Evolutionary conservation across 192 early-diverging fungal genomes (phyloP), one percentile per base, ranked within the genome.

Genomic region (Umbelopsis sp.): DNA sequence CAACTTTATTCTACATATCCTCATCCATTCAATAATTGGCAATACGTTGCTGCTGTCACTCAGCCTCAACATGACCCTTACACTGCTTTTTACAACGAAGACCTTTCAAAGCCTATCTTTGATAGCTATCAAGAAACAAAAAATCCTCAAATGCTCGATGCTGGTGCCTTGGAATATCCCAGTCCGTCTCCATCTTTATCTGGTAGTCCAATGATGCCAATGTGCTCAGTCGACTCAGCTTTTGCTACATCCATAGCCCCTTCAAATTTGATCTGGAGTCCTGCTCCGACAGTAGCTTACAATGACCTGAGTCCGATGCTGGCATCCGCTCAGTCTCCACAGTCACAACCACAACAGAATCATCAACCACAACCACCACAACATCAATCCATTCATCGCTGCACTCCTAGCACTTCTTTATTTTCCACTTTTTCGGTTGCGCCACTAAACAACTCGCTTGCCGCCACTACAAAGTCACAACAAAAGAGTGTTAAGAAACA

Each of bases 61-160:
- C 45, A 3, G 11, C 16, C 26, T 54, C 56, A 1, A 34, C 56
- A 17, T 34, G 56, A 62, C 10, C 12, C 56, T 12, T 62, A 36
- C 17, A 2, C 56, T 11, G 25, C 16, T 3, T 62, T 34, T 32
- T 62, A 31, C 17, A 29, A 62, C 20, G 56, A 62, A 36, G 29
- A 62, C 29, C 31, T 62, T 29, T 26, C 56, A 32, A 62, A 62
- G 17, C 56, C 56, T 32, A 62, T 62, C 29, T 62, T 62, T 62
- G 56, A 34, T 20, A 17, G 29, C 0, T 34, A 34, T 12, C 11
- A 7, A 17, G 56, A 62, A 29, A 32, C 20, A 11, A 62, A 62
- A 62, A 26, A 34, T 17, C 24, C 26, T 22, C 56, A 29, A 2
- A 62, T 62, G 56, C 56, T 62, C 26, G 56, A 62, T 4, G 26